Conservation (phyloP, 768 basidiomycete genomes). For the Sistotremastrum niveocremeum region DNA sequence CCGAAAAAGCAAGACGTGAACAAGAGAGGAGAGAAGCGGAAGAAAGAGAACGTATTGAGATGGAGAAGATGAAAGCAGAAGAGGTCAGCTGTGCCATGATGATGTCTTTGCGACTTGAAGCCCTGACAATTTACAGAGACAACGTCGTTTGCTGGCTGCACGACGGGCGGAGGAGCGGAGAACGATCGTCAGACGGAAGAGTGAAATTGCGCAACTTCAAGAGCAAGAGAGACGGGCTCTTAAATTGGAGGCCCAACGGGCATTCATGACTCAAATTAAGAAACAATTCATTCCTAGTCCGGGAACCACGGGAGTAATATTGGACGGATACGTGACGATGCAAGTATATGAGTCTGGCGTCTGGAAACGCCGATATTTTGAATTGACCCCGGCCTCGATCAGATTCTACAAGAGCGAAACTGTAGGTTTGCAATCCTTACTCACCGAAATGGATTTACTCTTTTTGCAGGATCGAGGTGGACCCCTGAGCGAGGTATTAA, state of each 20-base stretch:
- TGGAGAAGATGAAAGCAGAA: constrained; percentile 5
- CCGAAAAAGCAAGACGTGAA: constrained; percentile 3
- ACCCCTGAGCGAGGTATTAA: constrained; percentile 5
- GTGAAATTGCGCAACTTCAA: constrained; percentile 5
- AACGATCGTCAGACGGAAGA: constrained; percentile 2
- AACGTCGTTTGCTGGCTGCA: constrained; percentile 1
- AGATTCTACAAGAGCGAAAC: constrained; percentile 8
- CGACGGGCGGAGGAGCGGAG: constrained; percentile 4
- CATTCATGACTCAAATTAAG: constrained; percentile 5
- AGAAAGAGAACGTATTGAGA: constrained; percentile 5
- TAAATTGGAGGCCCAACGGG: constrained; percentile 2
- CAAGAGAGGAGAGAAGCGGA: constrained; percentile 5
- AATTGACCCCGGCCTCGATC: constrained; percentile 7
- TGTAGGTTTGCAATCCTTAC: constrained; percentile 1
- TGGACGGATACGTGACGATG: constrained; percentile 1
- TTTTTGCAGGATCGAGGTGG: constrained; percentile 5
- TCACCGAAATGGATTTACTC: background rate
- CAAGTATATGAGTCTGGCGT: background rate
- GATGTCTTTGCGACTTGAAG: too few relatives aligned
- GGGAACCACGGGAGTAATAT: constrained; percentile 8
- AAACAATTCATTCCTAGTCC: constrained; percentile 2
- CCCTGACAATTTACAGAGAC: too few relatives aligned
- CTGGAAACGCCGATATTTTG: constrained; percentile 11
- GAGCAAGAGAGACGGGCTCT: constrained; percentile 1
- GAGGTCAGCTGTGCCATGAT: background rate